Percentiles rank a stretch among this genome's conserved stretches.
Evolutionary conservation across 331 rosid genomes (phyloP).

Genomic region (Stylosanthes scabra): DNA sequence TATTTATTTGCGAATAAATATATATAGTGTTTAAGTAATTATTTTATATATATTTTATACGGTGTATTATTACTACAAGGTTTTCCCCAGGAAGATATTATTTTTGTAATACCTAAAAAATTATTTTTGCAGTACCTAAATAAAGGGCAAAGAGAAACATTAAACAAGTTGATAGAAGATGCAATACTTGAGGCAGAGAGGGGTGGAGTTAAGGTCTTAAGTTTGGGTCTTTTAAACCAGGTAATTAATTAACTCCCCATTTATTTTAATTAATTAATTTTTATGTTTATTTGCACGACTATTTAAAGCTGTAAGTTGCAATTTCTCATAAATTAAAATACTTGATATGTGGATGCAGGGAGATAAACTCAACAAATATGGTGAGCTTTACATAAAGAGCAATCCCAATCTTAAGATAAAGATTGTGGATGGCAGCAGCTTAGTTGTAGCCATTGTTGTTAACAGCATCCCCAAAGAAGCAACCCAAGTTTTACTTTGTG

Average conservation of each 20-base stretch:
- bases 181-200: constrained; percentile 72
- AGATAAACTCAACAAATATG: constrained; percentile 63
- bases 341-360: constrained; percentile 50
- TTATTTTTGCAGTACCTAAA: constrained; percentile 53
- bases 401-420: constrained; percentile 60
- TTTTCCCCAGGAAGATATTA: too few relatives aligned
- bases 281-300: background rate
- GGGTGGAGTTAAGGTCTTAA: constrained; percentile 67
- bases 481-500: constrained; percentile 60
- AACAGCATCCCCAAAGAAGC: constrained; percentile 69
- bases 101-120: too few relatives aligned
- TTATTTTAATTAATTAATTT: too few relatives aligned
- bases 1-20: too few relatives aligned
- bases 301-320: too few relatives aligned
- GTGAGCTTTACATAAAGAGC: constrained; percentile 56
- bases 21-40: too few relatives aligned
- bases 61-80: too few relatives aligned
- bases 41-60: too few relatives aligned
- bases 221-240: constrained; percentile 84
- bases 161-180: constrained; percentile 63
- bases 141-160: constrained; percentile 49
- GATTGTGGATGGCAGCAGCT: constrained; percentile 83
- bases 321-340: too few relatives aligned
- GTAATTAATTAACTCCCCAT: constrained; percentile 35
- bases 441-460: constrained; percentile 67